Conservation (phyloP, 345 rosid species). For the Stellera chamaejasme region DNA sequence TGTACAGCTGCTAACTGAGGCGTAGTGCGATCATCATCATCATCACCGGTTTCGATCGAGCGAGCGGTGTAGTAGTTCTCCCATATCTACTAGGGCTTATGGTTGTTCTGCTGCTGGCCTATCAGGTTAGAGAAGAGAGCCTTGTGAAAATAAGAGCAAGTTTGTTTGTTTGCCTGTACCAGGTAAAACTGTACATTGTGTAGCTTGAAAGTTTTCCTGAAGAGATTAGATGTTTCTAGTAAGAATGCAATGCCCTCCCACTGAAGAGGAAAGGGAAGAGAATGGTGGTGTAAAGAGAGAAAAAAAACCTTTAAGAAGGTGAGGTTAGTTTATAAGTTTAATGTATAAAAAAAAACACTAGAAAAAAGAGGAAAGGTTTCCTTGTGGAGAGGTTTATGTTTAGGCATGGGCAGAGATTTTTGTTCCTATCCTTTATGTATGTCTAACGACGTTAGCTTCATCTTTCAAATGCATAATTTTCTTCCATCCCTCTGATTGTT, state of each 20-base stretch:
- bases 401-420: slow-evolving; percentile 29
- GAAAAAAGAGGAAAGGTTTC: slow-evolving; percentile 12
- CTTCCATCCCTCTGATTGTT: slow-evolving; percentile 3
- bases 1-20: slow-evolving; percentile 75
- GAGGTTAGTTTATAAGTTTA: slow-evolving; percentile 39
- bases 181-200: slow-evolving; percentile 53
- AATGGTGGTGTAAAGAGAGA: slow-evolving; percentile 47
- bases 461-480: slow-evolving; percentile 16
- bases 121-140: slow-evolving; percentile 34
- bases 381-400: slow-evolving; percentile 43
- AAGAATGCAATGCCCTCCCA: slow-evolving; percentile 19
- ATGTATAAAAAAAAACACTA: slow-evolving; percentile 33
- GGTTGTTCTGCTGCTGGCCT: slow-evolving; percentile 9
- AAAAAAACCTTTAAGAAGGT: slow-evolving; percentile 32
- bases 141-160: slow-evolving; percentile 28
- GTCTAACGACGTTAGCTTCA: slow-evolving; percentile 21
- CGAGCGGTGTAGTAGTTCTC: slow-evolving; percentile 14
- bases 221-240: slow-evolving; percentile 24
- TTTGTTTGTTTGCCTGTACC: slow-evolving; percentile 33
- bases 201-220: slow-evolving; percentile 51
- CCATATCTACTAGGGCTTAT: slow-evolving; percentile 14
- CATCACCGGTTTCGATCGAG: too few species aligned
- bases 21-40: slow-evolving; percentile 31
- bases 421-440: slow-evolving; percentile 18
- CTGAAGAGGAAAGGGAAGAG: slow-evolving; percentile 22